Base-by-base conservation (phyloP, 1,284 basidiomycete genomes). In the Moesziomyces aphidis region DNA sequence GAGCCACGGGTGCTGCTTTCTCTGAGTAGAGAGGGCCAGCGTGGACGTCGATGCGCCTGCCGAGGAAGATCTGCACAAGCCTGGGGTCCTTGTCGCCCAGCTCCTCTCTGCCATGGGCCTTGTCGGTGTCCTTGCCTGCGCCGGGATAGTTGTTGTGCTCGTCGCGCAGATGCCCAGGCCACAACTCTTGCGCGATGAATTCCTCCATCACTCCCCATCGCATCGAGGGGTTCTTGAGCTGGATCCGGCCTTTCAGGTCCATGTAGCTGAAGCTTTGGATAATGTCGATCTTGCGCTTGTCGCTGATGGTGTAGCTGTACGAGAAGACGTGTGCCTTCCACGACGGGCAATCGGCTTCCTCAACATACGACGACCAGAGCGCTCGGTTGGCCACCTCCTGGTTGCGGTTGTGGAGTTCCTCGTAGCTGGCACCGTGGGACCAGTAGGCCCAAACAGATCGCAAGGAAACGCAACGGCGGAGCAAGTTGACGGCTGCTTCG, bases 201-300 rank as follows among this genome's bases (percentile, higher is more conserved):
- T 99, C 97, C 87, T 99, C 96, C 70, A 93, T 93, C 43, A 92
- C 90, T 5, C 90, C 89, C 57, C 95, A 87, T 26, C 90, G 89
- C 36, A 95, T 89, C 42, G 95, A 89, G 0, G 97, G 93, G 36
- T 88, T 88, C 72, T 91, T 91, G 88, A 99, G 89, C 63, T 92
- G 90, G 76, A 97, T 94, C 73, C 89, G 89, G 6, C 95, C 95
- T 65, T 88, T 83, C 67, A 96, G 90, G 23, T 87, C 89, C 91
- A 97, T 94, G 85, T 94, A 97, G 1, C 88, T 86, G 84, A 98
- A 97, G 73, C 88, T 88, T 79, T 95, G 90, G 62, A 97, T 90
- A 44, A 93, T 88, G n/a, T 62, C 46, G 42, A 62, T 49, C 39
- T 52, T 76, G 34, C 61, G 65, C 61, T 68, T 55, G 34, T 70